Evolutionary conservation across 257 asterid genomes (phyloP), one percentile per base, ranked within the genome.

Genomic region (Solanum virginianum): DNA sequence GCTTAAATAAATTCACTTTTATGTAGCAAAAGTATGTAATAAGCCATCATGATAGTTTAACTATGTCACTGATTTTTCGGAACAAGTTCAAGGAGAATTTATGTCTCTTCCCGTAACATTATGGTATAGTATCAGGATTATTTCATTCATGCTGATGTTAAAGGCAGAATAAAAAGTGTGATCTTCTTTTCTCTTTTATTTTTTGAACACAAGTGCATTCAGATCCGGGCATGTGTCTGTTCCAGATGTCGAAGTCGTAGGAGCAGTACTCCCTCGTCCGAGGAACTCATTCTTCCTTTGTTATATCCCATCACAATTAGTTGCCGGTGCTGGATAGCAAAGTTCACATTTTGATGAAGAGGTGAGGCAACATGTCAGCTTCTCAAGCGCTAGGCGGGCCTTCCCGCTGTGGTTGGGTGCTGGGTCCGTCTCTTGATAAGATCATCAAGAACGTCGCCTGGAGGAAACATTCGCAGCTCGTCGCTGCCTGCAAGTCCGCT

Each of bases 391-490:
- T 94, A 87, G 99, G 99, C 56, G 98, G 98, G 14, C 88, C 95
- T 41, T 96, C 99, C 80, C 97, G 95, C 47, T 93, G 98, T 62
- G 99, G 99, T 51, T 92, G 97, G 96, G 94, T 97, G 80, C 92
- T 97, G 69, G 99, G 99, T 84, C 98, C 98, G 26, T 90, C 97
- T 22, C 91, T 97, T 54, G 99, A 97, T 92, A 97, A 97, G 95
- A 95, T 97, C 87, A 90, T 97, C 82, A 97, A 97, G 93, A 97
- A 97, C 86, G 99, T 91, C 26, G 94, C 99, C 17, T 97, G 99
- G 99, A 88, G 99, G 86, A 97, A 97, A 66, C 99, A 96, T 90
- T 90, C 98, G 51, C 95, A 94, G 83, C 97, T 96, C 80, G 99
- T 95, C 41, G 87, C 99, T 55, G 89, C 95, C 88, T 92, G 93